Evolutionary conservation across 306 rosid genomes (phyloP), one percentile per base, ranked within the genome.

Genomic region (Abrus precatorius): DNA sequence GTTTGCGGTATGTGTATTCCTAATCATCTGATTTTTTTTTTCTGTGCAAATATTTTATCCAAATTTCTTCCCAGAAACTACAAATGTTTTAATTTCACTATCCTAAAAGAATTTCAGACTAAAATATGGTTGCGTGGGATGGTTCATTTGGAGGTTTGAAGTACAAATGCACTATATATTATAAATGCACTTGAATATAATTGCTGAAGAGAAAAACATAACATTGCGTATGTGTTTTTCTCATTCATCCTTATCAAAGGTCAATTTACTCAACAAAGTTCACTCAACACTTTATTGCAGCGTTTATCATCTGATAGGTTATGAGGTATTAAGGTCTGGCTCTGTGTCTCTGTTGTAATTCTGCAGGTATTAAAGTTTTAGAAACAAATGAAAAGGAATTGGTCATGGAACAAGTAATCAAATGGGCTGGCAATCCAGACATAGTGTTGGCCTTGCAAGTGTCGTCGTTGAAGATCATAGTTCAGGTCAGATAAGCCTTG

Each of bases 341-440:
- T 67, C 63, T 61, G 44, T 83, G 74, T 49, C 73, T 4, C 59
- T 70, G 41, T 52, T 69, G 55, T 63, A 54, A 52, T 61, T 75
- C 74, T 84, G 43, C 88, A 95, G 98, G 99, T 82, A 50, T 95
- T 30, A 95, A 93, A 85, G 90, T 88, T 62, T 87, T 71, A 12
- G 92, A 87, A 84, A 93, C 97, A 73, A 90, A 95, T 72, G 98
- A 95, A 89, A 91, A 91, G 65, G 91, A 95, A 85, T 75, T 95
- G 72, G 92, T 93, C 68, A 88, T 90, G 93, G 97, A 95, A 71
- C 97, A 92, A 5, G 85, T 76, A 49, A 79, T 93, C 84, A 92
- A 88, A 84, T 95, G 99, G 99, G 95, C 94, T 50, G 95, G 97
- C 41, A 93, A 93, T 83, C 97, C 97, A 49, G 85, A 87, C 84